Base-by-base conservation (phyloP, 345 rosid genomes). In the Murraya paniculata region DNA sequence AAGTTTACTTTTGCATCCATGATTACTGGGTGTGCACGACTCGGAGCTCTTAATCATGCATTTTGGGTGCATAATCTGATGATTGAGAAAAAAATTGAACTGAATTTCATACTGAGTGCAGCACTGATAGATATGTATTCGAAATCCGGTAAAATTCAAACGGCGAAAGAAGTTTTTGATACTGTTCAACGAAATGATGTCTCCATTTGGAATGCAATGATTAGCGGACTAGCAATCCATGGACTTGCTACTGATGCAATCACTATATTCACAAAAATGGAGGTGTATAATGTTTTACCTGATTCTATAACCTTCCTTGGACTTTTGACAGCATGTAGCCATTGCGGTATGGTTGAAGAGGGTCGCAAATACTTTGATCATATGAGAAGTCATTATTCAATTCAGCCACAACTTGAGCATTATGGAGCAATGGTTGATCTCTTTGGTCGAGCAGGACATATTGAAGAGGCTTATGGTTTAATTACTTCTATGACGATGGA, bases 361-460 rank as follows among this genome's bases (percentile, higher is more conserved):
- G 98, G 98, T 73, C 80, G 71, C 48, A 77, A 72, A 57, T 87
- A 77, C 77, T 95, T 95, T 83, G 77, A 87, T 82, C 62, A 83
- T 55, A 91, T 95, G 98, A 81, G 73, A 70, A 68, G 57, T 3
- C 72, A 0, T 28, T 89, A 83, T 78, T 81, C 72, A 5, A 72
- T 92, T 85, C 81, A 83, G 80, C 97, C 95, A 0, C 81, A 89
- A 79, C 69, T 89, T 9, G 90, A 88, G 95, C 97, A 93, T 77
- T 94, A 91, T 14, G 97, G 97, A 45, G 92, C 94, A 21, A 86
- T 91, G 87, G 91, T 93, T 60, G 97, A 93, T 82, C 89, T 93
- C 61, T 79, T 91, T 64, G 89, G 93, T 41, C 87, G 97, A 81
- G 92, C 93, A 38, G 97, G 94, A 76, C 79, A 70, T 31, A 77